Evolutionary conservation across 768 basidiomycete genomes (phyloP), one percentile per base, ranked within the genome.

Genomic region (Leucosporidium creatinivorum): DNA sequence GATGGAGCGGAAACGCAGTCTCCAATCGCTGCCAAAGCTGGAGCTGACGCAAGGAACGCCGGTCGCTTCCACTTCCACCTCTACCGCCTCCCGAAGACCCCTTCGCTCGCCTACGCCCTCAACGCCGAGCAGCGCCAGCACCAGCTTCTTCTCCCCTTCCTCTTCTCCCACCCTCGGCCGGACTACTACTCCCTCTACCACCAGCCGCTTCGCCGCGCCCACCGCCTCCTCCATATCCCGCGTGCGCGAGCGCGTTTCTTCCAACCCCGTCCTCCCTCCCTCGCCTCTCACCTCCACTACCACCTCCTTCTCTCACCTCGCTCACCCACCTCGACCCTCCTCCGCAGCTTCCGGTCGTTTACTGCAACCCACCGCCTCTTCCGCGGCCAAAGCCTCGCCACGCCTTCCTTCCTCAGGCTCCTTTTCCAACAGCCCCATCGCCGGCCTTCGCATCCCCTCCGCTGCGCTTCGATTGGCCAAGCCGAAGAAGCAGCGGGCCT

Each of bases 401-500:
- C 30, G 12, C 2, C n/a, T 25, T 49, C 17, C 28, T 21, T 31
- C 25, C 39, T 25, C 61, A 0, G 39, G 8, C 39, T 44, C 33
- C 33, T 36, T 36, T n/a, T n/a, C 33, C 8, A 26, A 51, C 39
- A 2, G n/a, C 50, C 13, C 56, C 59, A 0, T 30, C 39, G 39
- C 39, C 2, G 55, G 55, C 8, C 25, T 56, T 12, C 9, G 55
- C 1, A 31, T 56, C 15, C 51, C 66, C 6, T 31, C 31, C 19
- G 50, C 61, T 12, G 66, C 55, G 33, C 19, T 49, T 26, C 57
- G 36, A 44, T 36, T 54, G 2, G 18, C 48, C 10, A 7, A 33
- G 28, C 31, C 74, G 3, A 69, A 63, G 49, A 52, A 60, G 58
- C 26, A n/a, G 23, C 64, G 70, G 67, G 60, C 63, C 6, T 80